Evolutionary conservation across 2,329 filamentous ascomycete genomes (phyloP).

Genomic region (Phoma sp.): DNA sequence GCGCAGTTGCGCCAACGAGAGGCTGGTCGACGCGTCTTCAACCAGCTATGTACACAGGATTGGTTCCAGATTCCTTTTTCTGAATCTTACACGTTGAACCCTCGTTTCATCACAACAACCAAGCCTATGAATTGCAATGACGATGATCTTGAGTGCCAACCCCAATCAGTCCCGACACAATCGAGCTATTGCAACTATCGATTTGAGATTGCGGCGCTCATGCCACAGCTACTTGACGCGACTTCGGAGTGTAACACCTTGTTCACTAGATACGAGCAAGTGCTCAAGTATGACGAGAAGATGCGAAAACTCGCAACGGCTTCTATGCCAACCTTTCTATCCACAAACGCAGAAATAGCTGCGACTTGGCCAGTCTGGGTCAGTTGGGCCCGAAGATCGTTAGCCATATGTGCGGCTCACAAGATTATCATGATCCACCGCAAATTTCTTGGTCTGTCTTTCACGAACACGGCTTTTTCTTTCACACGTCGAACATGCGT

Average conservation of each 20-base stretch:
- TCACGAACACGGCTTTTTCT: slow-evolving; percentile 48
- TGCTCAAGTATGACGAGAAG: slow-evolving; percentile 48
- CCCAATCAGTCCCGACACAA: slow-evolving; percentile 34
- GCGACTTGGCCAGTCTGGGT: slow-evolving; percentile 48
- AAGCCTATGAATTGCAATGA: slow-evolving; percentile 48
- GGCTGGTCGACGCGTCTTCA: slow-evolving; percentile 46
- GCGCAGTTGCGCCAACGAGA: slow-evolving; percentile 34
- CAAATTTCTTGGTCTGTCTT: slow-evolving; percentile 49
- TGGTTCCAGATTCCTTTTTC: slow-evolving; percentile 54
- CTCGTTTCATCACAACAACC: slow-evolving; percentile 33
- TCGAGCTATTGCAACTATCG: slow-evolving; percentile 48
- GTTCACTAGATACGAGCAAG: slow-evolving; percentile 52
- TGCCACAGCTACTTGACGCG: slow-evolving; percentile 50
- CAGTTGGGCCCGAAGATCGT: slow-evolving; percentile 48
- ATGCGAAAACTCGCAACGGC: slow-evolving; percentile 48
- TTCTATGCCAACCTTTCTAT: slow-evolving; percentile 44
- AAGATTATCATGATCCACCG: slow-evolving; percentile 56
- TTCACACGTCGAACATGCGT: slow-evolving; percentile 52
- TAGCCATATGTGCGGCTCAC: slow-evolving; percentile 49
- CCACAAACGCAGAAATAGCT: slow-evolving; percentile 37
- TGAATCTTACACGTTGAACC: slow-evolving; percentile 49
- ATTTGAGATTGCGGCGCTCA: slow-evolving; percentile 48
- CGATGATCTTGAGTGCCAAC: slow-evolving; percentile 24
- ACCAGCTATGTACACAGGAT: slow-evolving; percentile 51
- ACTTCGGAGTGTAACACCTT: slow-evolving; percentile 44